These are phyloP conservation scores for Vigna radiata DNA, from an alignment of 306 rosid genomes.

Conservation along the genomic window DNA sequence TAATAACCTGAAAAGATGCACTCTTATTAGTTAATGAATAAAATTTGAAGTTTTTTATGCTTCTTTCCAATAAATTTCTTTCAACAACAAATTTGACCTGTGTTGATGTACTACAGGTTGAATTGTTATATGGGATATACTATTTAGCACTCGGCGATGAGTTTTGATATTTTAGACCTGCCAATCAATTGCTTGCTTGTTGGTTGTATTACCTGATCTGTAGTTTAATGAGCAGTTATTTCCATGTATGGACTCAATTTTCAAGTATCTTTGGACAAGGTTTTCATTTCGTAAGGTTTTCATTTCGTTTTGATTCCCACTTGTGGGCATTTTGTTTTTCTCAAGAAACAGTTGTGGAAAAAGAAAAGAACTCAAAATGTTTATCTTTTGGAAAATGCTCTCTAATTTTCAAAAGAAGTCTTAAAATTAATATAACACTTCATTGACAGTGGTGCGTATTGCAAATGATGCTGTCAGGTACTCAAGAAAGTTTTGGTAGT, in stretches of 20 bases:
- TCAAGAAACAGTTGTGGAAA: conserved; percentile 4
- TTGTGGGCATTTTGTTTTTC: conserved; percentile 8
- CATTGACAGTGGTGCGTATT: conserved; percentile 28
- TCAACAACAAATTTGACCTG: conserved; percentile 5
- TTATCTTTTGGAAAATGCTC: conserved; percentile 22
- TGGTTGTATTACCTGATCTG: conserved; percentile 15
- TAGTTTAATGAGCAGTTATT: conserved; percentile 13
- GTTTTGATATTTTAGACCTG: conserved; percentile 27
- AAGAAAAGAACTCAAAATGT: not conserved
- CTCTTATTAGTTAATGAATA: conserved; percentile 4
- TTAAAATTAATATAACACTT: conserved; percentile 15
- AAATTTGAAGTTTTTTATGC: conserved; percentile 2
- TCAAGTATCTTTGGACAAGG: conserved; percentile 30
- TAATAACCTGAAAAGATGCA: not conserved
- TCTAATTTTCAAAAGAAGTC: conserved; percentile 6
- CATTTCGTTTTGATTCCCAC: conserved; percentile 29
- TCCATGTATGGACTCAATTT: conserved; percentile 28
- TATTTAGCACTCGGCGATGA: not conserved
- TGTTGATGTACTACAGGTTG: conserved; percentile 17
- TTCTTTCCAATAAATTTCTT: not conserved
- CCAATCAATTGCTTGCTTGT: not conserved
- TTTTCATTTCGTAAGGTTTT: conserved; percentile 15
- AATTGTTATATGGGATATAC: not conserved
- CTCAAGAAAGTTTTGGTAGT: conserved; percentile 28
- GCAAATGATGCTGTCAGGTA: conserved; percentile 44